phyloP scores from a whole-genome alignment of 768 basidiomycete species.

The Tremella fuciformis region DNA sequence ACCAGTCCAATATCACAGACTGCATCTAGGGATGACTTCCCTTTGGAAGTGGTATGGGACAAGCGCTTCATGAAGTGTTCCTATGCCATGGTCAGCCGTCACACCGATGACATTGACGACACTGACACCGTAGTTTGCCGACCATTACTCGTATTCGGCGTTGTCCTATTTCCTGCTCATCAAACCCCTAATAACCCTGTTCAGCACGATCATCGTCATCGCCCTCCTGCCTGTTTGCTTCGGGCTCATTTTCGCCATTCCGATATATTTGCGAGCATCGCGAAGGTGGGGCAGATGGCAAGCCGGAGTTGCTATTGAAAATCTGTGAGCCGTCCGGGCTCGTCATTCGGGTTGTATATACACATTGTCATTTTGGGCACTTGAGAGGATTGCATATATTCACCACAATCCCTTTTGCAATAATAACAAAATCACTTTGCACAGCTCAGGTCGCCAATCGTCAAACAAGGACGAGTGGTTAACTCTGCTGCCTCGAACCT shows the following conservation, averaged over 20 bases:
- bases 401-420: no score
- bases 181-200: slow-evolving; percentile 49
- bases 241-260: slow-evolving; percentile 33
- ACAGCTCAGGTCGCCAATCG: no score
- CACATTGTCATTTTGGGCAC: no score
- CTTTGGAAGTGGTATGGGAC: slow-evolving; percentile 35
- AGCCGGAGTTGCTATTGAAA: slow-evolving; percentile 46
- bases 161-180: slow-evolving; percentile 49
- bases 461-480: no score
- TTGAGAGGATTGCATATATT: no score
- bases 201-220: slow-evolving; percentile 42
- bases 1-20: slow-evolving; percentile 15
- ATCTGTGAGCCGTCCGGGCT: slow-evolving; percentile 23
- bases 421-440: no score
- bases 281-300: slow-evolving; percentile 50
- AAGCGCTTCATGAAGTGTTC: slow-evolving; percentile 49
- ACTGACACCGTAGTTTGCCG: slow-evolving; percentile 27
- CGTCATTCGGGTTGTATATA: no score
- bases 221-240: slow-evolving; percentile 37
- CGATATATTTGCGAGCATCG: slow-evolving; percentile 34
- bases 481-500: no score
- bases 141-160: slow-evolving; percentile 48
- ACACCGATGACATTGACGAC: background rate
- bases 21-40: background rate
- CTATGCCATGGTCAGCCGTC: slow-evolving; percentile 41